A percentile compares a stretch with the other conserved stretches of the same genome.
Conservation (phyloP, 192 early-diverging fungal genomes). For the Backusella circina region DNA sequence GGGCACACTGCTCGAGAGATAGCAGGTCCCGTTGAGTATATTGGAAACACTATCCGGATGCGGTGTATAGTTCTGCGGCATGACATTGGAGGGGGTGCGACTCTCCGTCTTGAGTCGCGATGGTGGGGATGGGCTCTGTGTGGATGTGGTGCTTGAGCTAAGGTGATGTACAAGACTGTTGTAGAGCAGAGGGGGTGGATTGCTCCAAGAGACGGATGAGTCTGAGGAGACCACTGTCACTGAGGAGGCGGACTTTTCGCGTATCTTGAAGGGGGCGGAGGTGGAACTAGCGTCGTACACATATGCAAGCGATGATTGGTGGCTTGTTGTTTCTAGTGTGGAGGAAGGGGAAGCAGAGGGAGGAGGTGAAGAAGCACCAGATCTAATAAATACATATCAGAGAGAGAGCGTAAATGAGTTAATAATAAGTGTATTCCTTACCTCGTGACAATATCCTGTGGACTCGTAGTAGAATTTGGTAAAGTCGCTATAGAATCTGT, state of each 20-base stretch:
- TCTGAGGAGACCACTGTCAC: conserved; percentile 6
- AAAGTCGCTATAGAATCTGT: background rate
- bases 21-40: background rate
- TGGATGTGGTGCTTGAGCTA: conserved; percentile 1
- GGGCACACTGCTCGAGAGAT: conserved; percentile 9
- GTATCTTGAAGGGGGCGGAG: conserved; percentile 21
- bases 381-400: background rate
- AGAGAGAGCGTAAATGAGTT: background rate
- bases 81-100: background rate
- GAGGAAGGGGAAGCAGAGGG: background rate
- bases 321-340: background rate
- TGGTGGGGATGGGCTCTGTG: background rate
- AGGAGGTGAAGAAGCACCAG: background rate
- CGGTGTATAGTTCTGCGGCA: background rate
- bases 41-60: background rate
- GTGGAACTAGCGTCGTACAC: conserved; percentile 11
- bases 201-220: conserved; percentile 23
- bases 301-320: conserved; percentile 14
- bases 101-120: background rate
- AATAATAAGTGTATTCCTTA: no score
- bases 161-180: background rate
- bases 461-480: background rate
- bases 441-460: background rate
- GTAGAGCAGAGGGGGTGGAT: conserved; percentile 14
- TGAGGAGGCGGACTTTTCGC: background rate